phyloP scores from a whole-genome alignment of 1,139 yeast genomes.

The Candida neerlandica region DNA sequence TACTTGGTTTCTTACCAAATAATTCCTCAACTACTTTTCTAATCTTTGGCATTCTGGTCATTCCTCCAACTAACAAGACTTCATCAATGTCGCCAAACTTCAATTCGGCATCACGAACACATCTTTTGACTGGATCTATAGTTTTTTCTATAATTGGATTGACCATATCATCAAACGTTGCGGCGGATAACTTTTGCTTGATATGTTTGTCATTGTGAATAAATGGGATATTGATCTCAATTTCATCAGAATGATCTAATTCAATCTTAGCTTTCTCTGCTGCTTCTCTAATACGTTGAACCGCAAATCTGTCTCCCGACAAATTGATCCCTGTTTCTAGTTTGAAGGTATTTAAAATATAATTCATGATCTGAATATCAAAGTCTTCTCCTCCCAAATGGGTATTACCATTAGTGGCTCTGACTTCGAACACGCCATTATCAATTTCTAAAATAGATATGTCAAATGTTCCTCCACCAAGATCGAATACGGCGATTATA shows the following conservation, averaged over 20 bases:
- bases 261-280: constrained; percentile 75
- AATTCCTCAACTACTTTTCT: constrained; percentile 56
- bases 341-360: constrained; percentile 53
- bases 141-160: constrained; percentile 62
- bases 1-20: constrained; percentile 62
- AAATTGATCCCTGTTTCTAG: constrained; percentile 46
- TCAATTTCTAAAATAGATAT: constrained; percentile 78
- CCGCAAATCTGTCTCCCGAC: constrained; percentile 46
- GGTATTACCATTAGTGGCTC: constrained; percentile 83
- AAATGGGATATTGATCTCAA: constrained; percentile 67
- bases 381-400: constrained; percentile 86
- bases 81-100: constrained; percentile 66
- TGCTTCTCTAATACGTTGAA: constrained; percentile 72
- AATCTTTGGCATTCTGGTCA: constrained; percentile 84
- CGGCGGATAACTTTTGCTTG: constrained; percentile 55
- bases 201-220: constrained; percentile 55
- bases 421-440: constrained; percentile 79
- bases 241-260: constrained; percentile 58
- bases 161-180: constrained; percentile 64
- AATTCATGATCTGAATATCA: constrained; percentile 60
- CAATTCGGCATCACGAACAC: constrained; percentile 70
- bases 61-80: constrained; percentile 76
- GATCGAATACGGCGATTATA: constrained; percentile 71
- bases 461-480: constrained; percentile 87
- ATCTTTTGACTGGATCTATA: constrained; percentile 64